A percentile compares a stretch with the other conserved stretches of the same genome.
Evolutionary conservation across 1,284 basidiomycete genomes (phyloP).

Genomic region (Lentinus polychrous): DNA sequence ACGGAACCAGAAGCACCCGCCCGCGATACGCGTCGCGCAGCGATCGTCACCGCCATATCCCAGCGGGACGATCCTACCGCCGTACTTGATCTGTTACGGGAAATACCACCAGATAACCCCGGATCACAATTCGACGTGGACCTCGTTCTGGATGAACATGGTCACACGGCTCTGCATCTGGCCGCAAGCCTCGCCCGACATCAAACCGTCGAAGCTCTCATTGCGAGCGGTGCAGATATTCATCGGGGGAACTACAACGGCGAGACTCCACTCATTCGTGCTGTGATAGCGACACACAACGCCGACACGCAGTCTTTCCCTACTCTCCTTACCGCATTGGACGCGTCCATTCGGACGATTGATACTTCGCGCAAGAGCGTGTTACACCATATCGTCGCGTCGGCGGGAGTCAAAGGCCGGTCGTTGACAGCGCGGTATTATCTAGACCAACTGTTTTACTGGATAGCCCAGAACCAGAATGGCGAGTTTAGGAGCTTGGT

Average conservation of each 20-base stretch:
- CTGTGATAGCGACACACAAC: slow-evolving; percentile 86
- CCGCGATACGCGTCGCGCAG: slow-evolving; percentile 54
- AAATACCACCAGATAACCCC: slow-evolving; percentile 45
- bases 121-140: slow-evolving; percentile 53
- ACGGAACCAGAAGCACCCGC: slow-evolving; percentile 51
- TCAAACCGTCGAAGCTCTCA: slow-evolving; percentile 60
- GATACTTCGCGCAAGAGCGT: slow-evolving; percentile 88
- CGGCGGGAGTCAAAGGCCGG: slow-evolving; percentile 88
- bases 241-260: slow-evolving; percentile 89
- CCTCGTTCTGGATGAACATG: slow-evolving; percentile 85
- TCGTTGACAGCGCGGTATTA: slow-evolving; percentile 86
- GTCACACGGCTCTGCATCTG: slow-evolving; percentile 92
- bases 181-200: slow-evolving; percentile 83
- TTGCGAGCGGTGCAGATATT: slow-evolving; percentile 74
- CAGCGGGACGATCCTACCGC: slow-evolving; percentile 58
- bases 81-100: slow-evolving; percentile 59
- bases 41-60: slow-evolving; percentile 58
- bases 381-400: slow-evolving; percentile 89
- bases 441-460: slow-evolving; percentile 84
- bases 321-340: slow-evolving; percentile 56
- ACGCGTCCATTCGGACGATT: slow-evolving; percentile 78
- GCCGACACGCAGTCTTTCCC: slow-evolving; percentile 78
- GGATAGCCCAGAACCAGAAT: slow-evolving; percentile 67
- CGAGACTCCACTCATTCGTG: slow-evolving; percentile 91
- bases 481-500: slow-evolving; percentile 77